A percentile compares a stretch with the other conserved stretches of the same genome.
Evolutionary conservation across 2,329 filamentous ascomycete species (phyloP).

Genomic region (Exophiala xenobiotica): DNA sequence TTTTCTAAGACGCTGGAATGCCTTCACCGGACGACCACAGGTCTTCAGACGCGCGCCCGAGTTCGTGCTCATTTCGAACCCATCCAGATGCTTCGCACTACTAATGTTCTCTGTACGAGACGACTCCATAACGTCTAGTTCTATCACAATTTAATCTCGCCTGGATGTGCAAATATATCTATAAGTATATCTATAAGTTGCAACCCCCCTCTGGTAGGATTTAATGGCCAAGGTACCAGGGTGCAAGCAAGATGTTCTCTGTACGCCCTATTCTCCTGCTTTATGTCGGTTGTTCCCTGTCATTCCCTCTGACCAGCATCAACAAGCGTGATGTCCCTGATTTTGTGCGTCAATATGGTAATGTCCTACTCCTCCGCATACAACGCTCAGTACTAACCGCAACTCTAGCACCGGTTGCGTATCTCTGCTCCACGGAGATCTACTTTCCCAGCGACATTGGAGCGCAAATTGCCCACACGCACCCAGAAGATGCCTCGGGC

Average conservation of each 20-base stretch:
- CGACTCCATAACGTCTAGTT: too few species aligned
- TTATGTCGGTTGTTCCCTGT: not conserved
- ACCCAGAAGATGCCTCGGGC: slow-evolving; percentile 44
- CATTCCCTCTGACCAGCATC: slow-evolving; percentile 5
- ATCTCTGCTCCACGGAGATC: slow-evolving; percentile 49
- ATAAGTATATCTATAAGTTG: too few species aligned
- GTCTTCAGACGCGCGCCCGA: not conserved
- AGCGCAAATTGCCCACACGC: slow-evolving; percentile 48
- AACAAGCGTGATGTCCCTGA: slow-evolving; percentile 21
- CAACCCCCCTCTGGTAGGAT: too few species aligned
- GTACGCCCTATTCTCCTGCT: not conserved
- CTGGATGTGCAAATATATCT: too few species aligned
- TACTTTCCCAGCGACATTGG: slow-evolving; percentile 53
- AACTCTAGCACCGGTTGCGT: slow-evolving; percentile 50
- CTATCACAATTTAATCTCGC: too few species aligned
- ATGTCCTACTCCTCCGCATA: not conserved
- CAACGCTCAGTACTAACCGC: not conserved
- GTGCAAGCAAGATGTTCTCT: not conserved
- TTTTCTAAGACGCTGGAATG: not conserved
- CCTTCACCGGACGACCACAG: not conserved
- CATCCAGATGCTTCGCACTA: too few species aligned
- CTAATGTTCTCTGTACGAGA: too few species aligned
- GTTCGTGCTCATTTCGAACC: too few species aligned
- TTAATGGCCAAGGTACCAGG: too few species aligned
- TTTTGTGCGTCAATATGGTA: slow-evolving; percentile 24